Evolutionary conservation across 2,329 filamentous ascomycete species (phyloP).

Genomic region (Beauveria brongniartii): DNA sequence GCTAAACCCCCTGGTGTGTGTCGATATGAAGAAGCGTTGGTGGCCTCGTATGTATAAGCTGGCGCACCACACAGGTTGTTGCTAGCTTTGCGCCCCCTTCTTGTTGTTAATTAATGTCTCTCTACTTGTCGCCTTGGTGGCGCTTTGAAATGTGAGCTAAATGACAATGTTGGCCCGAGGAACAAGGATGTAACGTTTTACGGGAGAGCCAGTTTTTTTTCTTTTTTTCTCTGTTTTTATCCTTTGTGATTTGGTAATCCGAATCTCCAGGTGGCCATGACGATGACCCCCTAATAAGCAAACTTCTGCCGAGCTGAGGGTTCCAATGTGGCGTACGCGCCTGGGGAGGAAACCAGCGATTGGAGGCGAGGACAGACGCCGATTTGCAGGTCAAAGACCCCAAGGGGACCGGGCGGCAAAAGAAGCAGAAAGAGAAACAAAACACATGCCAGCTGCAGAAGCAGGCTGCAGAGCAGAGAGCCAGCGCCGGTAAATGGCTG

Average conservation of each 20-base stretch:
- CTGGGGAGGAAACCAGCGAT: background rate
- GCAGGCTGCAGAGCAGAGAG: background rate
- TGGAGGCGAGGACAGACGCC: background rate
- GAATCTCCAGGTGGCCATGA: background rate
- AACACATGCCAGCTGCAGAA: background rate
- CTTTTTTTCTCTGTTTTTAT: too few species aligned
- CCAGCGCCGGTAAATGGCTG: background rate
- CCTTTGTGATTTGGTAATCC: background rate
- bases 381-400: background rate
- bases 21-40: background rate
- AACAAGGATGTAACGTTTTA: background rate
- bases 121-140: constrained; percentile 1
- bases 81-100: background rate
- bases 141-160: background rate
- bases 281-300: background rate
- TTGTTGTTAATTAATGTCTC: constrained; percentile 1
- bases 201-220: background rate
- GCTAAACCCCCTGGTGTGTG: constrained; percentile 1
- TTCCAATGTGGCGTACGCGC: background rate
- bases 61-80: background rate
- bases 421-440: background rate
- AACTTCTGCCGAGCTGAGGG: background rate
- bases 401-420: background rate
- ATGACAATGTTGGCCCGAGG: background rate
- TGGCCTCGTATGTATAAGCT: background rate